These are phyloP conservation scores for Lolium perenne DNA, from an alignment of 176 grass and related monocot genomes.

Conservation along the genomic window DNA sequence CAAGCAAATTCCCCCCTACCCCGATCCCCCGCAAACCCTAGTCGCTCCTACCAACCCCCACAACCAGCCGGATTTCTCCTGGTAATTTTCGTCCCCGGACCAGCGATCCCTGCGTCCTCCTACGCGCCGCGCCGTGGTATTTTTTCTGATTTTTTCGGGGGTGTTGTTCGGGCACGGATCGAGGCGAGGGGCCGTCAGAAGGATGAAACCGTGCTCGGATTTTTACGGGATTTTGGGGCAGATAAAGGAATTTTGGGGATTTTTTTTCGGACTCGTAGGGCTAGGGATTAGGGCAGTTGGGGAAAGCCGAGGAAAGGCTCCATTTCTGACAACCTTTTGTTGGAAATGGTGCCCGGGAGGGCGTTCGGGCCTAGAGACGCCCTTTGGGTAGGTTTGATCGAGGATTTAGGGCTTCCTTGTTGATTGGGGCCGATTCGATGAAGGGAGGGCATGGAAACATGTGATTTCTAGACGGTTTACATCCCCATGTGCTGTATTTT, in stretches of 20 bases:
- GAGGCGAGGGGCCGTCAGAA: not conserved
- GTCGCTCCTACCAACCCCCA: not conserved
- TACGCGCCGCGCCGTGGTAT: not conserved
- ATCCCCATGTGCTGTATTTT: not conserved
- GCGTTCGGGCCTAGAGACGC: not conserved
- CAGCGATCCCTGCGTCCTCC: not conserved
- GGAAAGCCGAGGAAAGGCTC: constrained; percentile 41
- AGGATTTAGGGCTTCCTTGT: not conserved
- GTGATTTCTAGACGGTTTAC: not conserved
- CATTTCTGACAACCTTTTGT: constrained; percentile 12
- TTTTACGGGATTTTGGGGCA: constrained; percentile 20
- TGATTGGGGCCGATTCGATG: not conserved
- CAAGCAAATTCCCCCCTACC: not conserved
- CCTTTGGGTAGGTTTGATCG: not conserved
- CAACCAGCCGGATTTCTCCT: not conserved
- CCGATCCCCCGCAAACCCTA: constrained; percentile 43
- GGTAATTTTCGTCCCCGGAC: constrained; percentile 16
- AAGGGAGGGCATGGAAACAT: not conserved
- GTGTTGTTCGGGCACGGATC: not conserved
- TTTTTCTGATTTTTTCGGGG: not conserved
- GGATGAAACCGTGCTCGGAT: constrained; percentile 35
- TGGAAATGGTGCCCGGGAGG: not conserved
- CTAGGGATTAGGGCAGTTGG: constrained; percentile 42
- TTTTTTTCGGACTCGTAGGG: not conserved
- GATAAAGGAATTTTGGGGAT: constrained; percentile 10